Evolutionary conservation across 176 grass and related monocot species (phyloP).

Genomic region (Oryza rufipogon): DNA sequence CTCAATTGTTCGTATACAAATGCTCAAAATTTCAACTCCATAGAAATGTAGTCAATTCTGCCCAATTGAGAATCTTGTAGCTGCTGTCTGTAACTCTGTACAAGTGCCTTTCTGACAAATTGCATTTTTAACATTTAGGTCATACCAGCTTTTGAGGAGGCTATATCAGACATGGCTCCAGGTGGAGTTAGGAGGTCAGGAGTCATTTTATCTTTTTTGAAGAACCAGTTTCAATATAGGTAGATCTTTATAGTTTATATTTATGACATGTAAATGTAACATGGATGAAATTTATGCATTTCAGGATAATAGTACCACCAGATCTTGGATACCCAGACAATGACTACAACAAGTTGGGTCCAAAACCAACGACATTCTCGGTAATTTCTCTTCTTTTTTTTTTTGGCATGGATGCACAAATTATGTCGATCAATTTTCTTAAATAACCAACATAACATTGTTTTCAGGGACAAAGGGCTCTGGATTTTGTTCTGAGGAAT

Average conservation of each 20-base stretch:
- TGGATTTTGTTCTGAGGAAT: slow-evolving; percentile 93
- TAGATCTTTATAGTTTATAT: neutral
- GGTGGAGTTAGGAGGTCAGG: slow-evolving; percentile 84
- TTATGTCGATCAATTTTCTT: neutral
- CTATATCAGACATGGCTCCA: slow-evolving; percentile 72
- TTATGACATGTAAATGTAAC: neutral
- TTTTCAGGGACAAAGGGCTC: slow-evolving; percentile 87
- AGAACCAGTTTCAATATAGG: neutral
- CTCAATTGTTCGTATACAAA: neutral
- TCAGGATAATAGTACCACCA: slow-evolving; percentile 90
- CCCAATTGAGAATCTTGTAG: neutral
- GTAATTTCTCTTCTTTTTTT: slow-evolving; percentile 31
- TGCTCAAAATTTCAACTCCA: neutral
- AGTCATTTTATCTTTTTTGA: neutral
- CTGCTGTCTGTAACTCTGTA: neutral
- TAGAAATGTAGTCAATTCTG: neutral
- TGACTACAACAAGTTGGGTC: slow-evolving; percentile 82
- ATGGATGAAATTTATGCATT: neutral
- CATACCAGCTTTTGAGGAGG: slow-evolving; percentile 99
- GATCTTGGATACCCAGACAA: slow-evolving; percentile 91
- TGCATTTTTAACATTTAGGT: slow-evolving; percentile 58
- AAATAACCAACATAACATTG: neutral
- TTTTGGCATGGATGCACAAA: neutral
- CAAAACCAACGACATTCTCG: slow-evolving; percentile 87
- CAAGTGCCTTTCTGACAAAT: slow-evolving; percentile 23